Percentiles rank a stretch among this genome's conserved stretches.
Evolutionary conservation across 805 yeast genomes (phyloP).

Genomic region (Schwanniomyces sp.): DNA sequence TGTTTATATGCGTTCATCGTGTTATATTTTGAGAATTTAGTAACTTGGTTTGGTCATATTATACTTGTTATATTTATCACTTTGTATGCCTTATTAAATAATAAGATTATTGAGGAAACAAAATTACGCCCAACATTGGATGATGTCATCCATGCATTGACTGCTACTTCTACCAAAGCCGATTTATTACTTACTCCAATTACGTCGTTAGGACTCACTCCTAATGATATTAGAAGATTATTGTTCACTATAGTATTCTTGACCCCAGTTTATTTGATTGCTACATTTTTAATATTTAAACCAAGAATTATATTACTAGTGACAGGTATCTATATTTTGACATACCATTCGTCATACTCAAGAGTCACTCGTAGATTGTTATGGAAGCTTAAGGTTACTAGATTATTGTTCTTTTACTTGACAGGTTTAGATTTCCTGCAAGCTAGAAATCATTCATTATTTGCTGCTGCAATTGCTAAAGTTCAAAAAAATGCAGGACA

Average conservation of each 20-base stretch:
- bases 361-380: constrained; percentile 78
- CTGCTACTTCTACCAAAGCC: constrained; percentile 71
- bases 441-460: constrained; percentile 44
- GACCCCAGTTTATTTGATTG: constrained; percentile 78
- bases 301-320: constrained; percentile 67
- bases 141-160: constrained; percentile 75
- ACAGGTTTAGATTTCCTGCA: constrained; percentile 80
- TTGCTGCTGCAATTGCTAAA: constrained; percentile 56
- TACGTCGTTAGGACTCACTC: constrained; percentile 66
- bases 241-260: constrained; percentile 81
- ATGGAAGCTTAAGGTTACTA: constrained; percentile 77
- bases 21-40: constrained; percentile 74
- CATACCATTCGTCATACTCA: constrained; percentile 86
- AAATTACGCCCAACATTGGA: constrained; percentile 78
- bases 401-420: constrained; percentile 72
- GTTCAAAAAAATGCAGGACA: constrained; percentile 39
- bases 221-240: constrained; percentile 76
- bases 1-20: constrained; percentile 56
- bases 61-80: constrained; percentile 62
- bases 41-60: constrained; percentile 82
- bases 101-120: constrained; percentile 57
- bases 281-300: constrained; percentile 64
- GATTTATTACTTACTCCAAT: constrained; percentile 82
- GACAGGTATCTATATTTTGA: constrained; percentile 60
- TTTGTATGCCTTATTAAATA: constrained; percentile 58